Evolutionary conservation across 495 filamentous ascomycete species (phyloP), one percentile per base, ranked within the genome.

Genomic region (Tuber calosporum): DNA sequence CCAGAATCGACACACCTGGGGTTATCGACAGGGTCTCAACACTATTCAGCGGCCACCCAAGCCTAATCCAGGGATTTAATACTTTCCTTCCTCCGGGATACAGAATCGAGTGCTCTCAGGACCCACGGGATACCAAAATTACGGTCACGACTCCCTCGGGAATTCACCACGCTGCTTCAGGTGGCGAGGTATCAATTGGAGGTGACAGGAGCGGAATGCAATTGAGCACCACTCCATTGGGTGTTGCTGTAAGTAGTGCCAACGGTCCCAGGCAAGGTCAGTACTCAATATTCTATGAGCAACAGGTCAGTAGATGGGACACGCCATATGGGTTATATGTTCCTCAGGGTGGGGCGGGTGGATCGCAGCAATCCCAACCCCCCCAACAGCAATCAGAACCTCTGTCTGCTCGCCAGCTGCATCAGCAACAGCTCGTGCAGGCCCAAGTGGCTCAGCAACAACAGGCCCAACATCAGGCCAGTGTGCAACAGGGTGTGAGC

Each of bases 1-100:
- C 43, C 82, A 95, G 92, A 11, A 99, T 99, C 81, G 94, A 99
- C 82, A 99, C 96, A 0, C 96, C 96, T 2, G 96, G 96, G 19
- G 96, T 99, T 11, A 99, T 99, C 77, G 94, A 95, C 77, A 90
- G 96, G 48, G 96, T 99, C 58, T 97, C 94, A 1, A 91, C 91
- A n/a, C 87, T 99, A 22, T 99, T 99, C 81, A 93, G 93, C 42
- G 96, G 96, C 5, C 93, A 99, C 82, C 96, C 96, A 20, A 94
- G 92, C 77, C 87, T 99, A 3, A 98, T 99, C 58, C 95, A 97
- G 81, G 96, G 96, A 0, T 99, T 99, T 83, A 99, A 99, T 79
- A 99, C 96, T 0, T 99, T 99, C 80, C 85, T 99, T 13, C 96
- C 96, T 5, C 96, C 96, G 7, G 96, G 96, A 4, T 99, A 98